These are phyloP conservation scores for Coemansia asiatica DNA, from an alignment of 192 early-diverging fungal species.

Conservation along the genomic window DNA sequence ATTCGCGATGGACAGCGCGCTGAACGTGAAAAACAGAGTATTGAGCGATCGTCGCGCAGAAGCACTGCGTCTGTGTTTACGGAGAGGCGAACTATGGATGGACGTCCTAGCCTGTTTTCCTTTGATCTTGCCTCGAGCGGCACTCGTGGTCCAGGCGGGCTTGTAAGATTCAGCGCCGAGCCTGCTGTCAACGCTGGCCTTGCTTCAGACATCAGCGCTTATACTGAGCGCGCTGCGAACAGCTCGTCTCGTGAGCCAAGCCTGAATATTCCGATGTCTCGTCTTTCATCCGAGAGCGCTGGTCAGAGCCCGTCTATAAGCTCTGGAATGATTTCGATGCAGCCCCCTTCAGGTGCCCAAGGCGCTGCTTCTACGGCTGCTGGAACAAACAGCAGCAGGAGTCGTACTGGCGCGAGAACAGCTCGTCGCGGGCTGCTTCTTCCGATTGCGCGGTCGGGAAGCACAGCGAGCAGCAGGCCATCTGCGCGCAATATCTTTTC, in stretches of 20 bases:
- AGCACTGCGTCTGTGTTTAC: constrained; percentile 43
- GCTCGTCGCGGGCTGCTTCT: constrained; percentile 46
- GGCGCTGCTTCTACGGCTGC: neutral
- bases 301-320: neutral
- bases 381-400: constrained; percentile 1
- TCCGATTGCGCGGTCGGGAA: constrained; percentile 39
- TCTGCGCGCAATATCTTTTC: constrained; percentile 45
- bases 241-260: constrained; percentile 14
- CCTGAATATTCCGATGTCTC: constrained; percentile 17
- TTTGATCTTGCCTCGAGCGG: constrained; percentile 28
- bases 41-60: constrained; percentile 36
- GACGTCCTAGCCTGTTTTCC: constrained; percentile 48
- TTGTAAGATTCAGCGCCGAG: constrained; percentile 37
- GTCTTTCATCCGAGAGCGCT: constrained; percentile 32
- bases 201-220: constrained; percentile 11
- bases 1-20: constrained; percentile 57
- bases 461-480: constrained; percentile 20
- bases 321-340: constrained; percentile 8
- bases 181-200: constrained; percentile 11
- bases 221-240: constrained; percentile 12
- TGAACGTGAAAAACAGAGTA: constrained; percentile 39
- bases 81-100: constrained; percentile 49
- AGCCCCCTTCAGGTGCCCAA: constrained; percentile 1
- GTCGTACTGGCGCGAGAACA: constrained; percentile 20
- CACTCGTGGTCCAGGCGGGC: constrained; percentile 25